Evolutionary conservation across 2,329 filamentous ascomycete species (phyloP).

Genomic region (Epichloe sibirici): DNA sequence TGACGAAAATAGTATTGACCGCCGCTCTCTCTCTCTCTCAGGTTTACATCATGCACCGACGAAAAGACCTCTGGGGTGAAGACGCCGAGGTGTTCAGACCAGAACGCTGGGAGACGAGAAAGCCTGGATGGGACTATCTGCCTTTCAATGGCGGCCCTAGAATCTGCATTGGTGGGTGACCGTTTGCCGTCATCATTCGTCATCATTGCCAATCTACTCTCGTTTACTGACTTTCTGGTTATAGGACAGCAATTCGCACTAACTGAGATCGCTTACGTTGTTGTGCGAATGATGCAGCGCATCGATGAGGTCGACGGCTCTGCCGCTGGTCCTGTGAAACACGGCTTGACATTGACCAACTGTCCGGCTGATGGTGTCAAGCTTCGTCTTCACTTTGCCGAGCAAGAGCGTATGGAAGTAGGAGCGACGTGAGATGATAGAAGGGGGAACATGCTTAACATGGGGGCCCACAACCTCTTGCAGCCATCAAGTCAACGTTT

Average conservation of each 20-base stretch:
- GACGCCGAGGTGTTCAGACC: slow-evolving; percentile 29
- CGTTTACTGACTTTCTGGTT: too few species aligned
- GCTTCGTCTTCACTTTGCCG: slow-evolving; percentile 10
- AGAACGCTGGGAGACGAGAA: slow-evolving; percentile 25
- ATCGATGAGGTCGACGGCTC: slow-evolving; percentile 13
- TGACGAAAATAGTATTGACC: too few species aligned
- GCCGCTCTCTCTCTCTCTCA: too few species aligned
- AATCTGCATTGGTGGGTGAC: slow-evolving; percentile 21
- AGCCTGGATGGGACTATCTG: slow-evolving; percentile 30
- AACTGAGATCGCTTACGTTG: slow-evolving; percentile 14
- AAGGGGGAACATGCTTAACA: too few species aligned
- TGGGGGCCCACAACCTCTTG: too few species aligned
- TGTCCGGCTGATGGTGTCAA: slow-evolving; percentile 12
- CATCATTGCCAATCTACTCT: too few species aligned
- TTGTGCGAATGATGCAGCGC: slow-evolving; percentile 9
- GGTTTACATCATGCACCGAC: slow-evolving; percentile 26
- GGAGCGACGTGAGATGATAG: too few species aligned
- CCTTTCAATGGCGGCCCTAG: slow-evolving; percentile 35
- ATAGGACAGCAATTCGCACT: slow-evolving; percentile 11
- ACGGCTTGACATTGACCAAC: slow-evolving; percentile 11
- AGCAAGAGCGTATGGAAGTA: background rate
- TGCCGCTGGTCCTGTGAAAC: slow-evolving; percentile 8
- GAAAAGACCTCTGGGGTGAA: slow-evolving; percentile 24
- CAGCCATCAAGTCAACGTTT: too few species aligned
- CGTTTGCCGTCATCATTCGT: too few species aligned